Evolutionary conservation across 176 grass and related monocot species (phyloP), one percentile per base, ranked within the genome.

Genomic region (Calamus simplicifolius): DNA sequence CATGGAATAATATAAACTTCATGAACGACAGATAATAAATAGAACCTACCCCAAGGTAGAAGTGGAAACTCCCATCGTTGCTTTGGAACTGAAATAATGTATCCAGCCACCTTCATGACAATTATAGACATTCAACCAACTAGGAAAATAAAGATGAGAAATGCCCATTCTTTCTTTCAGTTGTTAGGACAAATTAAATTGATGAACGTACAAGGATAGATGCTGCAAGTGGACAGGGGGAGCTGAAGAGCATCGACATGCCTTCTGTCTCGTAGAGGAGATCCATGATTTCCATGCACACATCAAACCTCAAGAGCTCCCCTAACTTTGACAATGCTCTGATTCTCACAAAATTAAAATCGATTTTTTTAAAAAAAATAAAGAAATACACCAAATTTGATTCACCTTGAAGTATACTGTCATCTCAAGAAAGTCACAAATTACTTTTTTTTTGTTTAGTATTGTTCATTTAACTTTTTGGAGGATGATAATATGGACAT

Each of bases 221-320:
- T 62, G 86, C 83, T 72, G 87, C 92, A 75, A 96, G 92, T 50
- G 62, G 67, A 57, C 68, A 77, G 0, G 87, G 77, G 61, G 66
- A 73, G 57, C 63, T 64, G 48, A 96, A 96, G 80, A 90, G 75
- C 56, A 64, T 55, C 15, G 80, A 87, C 16, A 48, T 87, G 12
- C 75, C 77, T 78, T 96, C 86, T 14, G 81, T 71, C 72, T 87
- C 92, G 67, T 87, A 90, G 56, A 96, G 77, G 75, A 96, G 19
- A 87, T 96, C 92, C 78, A 96, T 68, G 59, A 90, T 80, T 28
- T 96, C 92, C 78, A 88, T 90, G 74, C 92, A 90, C 50, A 84
- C 77, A 63, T 85, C 77, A 64, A 90, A 57, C 50, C 75, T 73
- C 31, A 96, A 38, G 55, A 65, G 75, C 29, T 85, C 87, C 49